A percentile compares a stretch with the other conserved stretches of the same genome.
These are phyloP conservation scores for Trichoderma koningiopsis DNA, from an alignment of 2,329 filamentous ascomycete genomes.

Conservation along the genomic window DNA sequence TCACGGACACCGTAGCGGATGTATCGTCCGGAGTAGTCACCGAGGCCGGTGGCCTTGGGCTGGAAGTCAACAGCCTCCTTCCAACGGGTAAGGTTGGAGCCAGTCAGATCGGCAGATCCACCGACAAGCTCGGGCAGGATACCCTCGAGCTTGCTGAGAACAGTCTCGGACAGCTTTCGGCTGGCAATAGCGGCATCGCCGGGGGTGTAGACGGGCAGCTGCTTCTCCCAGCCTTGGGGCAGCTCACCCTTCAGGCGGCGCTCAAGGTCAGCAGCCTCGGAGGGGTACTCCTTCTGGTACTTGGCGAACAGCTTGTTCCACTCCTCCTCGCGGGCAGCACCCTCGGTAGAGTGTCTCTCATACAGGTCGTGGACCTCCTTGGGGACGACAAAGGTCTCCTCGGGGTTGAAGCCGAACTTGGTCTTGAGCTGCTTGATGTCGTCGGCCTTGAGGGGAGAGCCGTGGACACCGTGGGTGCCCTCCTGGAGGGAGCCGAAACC, in stretches of 20 bases:
- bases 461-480: constrained; percentile 95
- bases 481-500: constrained; percentile 91
- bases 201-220: constrained; percentile 86
- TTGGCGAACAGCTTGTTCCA: constrained; percentile 93
- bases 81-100: constrained; percentile 98
- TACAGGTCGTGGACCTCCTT: constrained; percentile 94
- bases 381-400: constrained; percentile 89
- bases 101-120: constrained; percentile 95
- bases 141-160: constrained; percentile 83
- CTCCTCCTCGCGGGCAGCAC: constrained; percentile 86
- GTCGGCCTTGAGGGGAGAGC: constrained; percentile 90
- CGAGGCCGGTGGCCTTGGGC: constrained; percentile 80
- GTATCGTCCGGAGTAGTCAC: constrained; percentile 89
- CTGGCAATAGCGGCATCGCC: constrained; percentile 83
- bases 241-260: constrained; percentile 82
- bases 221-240: constrained; percentile 95
- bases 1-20: constrained; percentile 90
- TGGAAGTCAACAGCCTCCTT: constrained; percentile 98
- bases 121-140: constrained; percentile 88
- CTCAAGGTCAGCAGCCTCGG: constrained; percentile 76
- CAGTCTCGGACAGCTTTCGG: constrained; percentile 93
- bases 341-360: constrained; percentile 79
- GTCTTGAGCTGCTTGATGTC: constrained; percentile 92
- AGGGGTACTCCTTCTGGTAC: constrained; percentile 77
- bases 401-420: constrained; percentile 95